Evolutionary conservation across 1,284 basidiomycete species (phyloP), one percentile per base, ranked within the genome.

Genomic region (Lignosus rhinocerotis): DNA sequence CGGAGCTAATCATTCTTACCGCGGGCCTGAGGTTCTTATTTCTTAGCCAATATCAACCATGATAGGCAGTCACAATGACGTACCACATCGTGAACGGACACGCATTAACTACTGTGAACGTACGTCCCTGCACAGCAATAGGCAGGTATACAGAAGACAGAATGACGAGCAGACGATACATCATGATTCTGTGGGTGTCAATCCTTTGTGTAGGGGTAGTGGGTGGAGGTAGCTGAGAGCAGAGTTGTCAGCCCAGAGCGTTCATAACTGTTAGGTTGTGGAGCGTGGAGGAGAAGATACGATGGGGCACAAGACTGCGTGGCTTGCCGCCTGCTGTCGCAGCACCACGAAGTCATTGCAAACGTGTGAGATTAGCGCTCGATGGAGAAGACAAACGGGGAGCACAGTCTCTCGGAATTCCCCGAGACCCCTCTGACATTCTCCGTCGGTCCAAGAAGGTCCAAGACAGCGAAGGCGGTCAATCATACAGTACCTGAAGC

Each of bases 71-170:
- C 16, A 17, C 5, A 7, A 41, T 16, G 12, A 63, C 71, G 31
- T 56, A 69, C 73, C 73, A 75, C 51, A 75, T 69, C 16, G 73
- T 75, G 55, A 72, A 75, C 0, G 73, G 62, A 55, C 73, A 75
- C 10, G 63, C 54, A 46, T 75, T 75, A 30, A 63, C 50, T 2
- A 75, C 70, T 0, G 72, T 75, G 59, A 75, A 73, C 5, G 66
- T 68, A 8, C 69, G 64, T 33, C 57, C 66, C 11, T 51, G 21
- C 17, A 44, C 51, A 6, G 45, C 6, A 8, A 36, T 6, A 16
- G 43, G 10, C 9, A 30, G 25, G 14, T 25, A 45, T 30, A 30
- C 7, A 9, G 30, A 21, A 11, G 21, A 10, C 3, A 25, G 11
- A 30, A 12, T 6, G 8, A 45, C 12, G 21, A 14, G 11, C 21